A percentile compares a stretch with the other conserved stretches of the same genome.
Evolutionary conservation across 163 green algal genomes (phyloP).

Genomic region (Chloromonas sp.): DNA sequence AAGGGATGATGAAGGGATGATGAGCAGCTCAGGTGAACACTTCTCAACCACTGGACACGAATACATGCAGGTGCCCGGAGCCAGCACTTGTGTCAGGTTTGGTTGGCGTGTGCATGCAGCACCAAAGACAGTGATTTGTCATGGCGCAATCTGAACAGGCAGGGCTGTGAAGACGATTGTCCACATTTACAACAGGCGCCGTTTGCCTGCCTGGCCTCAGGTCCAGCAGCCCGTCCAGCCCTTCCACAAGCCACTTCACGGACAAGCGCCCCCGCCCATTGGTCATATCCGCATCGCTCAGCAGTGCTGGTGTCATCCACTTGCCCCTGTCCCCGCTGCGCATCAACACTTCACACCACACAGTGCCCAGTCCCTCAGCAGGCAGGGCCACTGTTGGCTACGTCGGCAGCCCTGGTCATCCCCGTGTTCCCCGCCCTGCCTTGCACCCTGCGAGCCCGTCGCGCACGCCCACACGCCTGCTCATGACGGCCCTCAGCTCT

Average conservation of each 20-base stretch:
- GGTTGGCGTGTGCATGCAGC: too few species aligned
- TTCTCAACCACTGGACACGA: too few species aligned
- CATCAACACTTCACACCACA: neutral
- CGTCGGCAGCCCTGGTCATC: neutral
- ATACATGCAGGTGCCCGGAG: too few species aligned
- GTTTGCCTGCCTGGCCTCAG: neutral
- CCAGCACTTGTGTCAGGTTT: too few species aligned
- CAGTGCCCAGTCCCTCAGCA: neutral
- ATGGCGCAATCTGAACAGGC: too few species aligned
- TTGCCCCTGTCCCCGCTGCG: neutral
- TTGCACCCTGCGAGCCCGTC: neutral
- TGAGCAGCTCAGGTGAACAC: too few species aligned
- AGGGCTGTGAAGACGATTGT: neutral
- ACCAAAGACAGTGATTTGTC: too few species aligned
- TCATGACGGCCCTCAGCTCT: neutral
- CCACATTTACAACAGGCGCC: neutral
- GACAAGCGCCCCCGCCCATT: neutral
- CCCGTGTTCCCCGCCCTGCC: too few species aligned
- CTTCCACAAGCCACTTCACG: neutral
- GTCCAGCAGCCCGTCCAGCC: neutral
- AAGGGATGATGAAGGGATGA: too few species aligned
- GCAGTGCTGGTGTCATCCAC: neutral
- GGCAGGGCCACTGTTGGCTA: neutral
- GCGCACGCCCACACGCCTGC: neutral
- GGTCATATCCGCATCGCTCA: neutral